Base-by-base conservation (phyloP, 148 eudicot species). In the Rhododendron simsii region DNA sequence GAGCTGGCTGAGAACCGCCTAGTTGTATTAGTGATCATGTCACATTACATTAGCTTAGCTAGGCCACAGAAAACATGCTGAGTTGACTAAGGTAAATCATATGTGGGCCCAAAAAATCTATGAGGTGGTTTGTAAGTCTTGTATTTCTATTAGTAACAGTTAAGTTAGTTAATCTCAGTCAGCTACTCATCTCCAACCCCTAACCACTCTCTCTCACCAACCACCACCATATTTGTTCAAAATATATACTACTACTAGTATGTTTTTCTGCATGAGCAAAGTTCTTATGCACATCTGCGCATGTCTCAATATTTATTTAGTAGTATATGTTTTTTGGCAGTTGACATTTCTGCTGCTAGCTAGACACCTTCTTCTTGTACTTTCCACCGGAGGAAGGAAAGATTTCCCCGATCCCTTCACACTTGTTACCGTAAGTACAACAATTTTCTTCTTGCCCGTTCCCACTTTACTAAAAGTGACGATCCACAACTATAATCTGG, bases 371-470 rank as follows among this genome's bases (percentile, higher is more conserved):
- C 61, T 89, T 48, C 92, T 86, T 41, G 89, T 88, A 74, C 48
- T 94, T 26, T 59, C 65, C 65, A 45, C 41, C 23, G 91, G 86
- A 23, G 95, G 87, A 84, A 85, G 85, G 80, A 85, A 71, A 59
- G 87, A 86, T 39, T 93, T 92, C 86, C 98, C 30, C 30, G 30
- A 30, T 30, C 30, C 98, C 9, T 94, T 94, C 84, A 88, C 98
- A 35, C 87, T 89, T 74, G 28, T 87, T 35, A 93, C 95, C 33
- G 98, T 95, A 87, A 93, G 92, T 74, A 73, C 8, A 71, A 71
- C 41, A 1, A 55, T 1, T n/a, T 21, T 81, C 20, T 55, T 53
- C 9, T 30, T 30, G 44, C 53, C 67, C 13, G 13, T 55, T 35
- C 35, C 33, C 37, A 23, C 65, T 47, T 2, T 45, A 3, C 44